Evolutionary conservation across 352 stramenopile genomes (phyloP), one percentile per base, ranked within the genome.

Genomic region (Elongisporangium prolatum): DNA sequence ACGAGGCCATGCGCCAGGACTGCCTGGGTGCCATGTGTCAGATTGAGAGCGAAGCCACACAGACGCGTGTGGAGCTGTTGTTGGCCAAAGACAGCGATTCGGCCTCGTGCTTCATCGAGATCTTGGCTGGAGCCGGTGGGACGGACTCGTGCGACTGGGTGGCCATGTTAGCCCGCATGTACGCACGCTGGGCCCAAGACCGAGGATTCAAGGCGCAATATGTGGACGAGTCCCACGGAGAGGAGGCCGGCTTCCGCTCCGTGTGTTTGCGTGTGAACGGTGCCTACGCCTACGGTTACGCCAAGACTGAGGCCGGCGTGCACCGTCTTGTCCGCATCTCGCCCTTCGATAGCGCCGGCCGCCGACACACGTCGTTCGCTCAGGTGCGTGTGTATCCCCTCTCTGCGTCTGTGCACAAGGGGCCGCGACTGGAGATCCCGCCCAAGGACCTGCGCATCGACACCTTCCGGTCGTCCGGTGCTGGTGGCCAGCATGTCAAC

Each of bases 91-190:
- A 81, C 28, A 87, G 75, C 47, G 84, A 90, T 38, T 34, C 68
- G 22, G 68, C 73, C 20, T 84, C 79, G 40, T 93, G 84, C 61
- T 93, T 91, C 54, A 48, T 93, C 18, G 84, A 93, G 65, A 90
- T 91, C 48, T 77, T 89, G 63, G 84, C 81, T 3, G 84, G 84
- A n/a, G 84, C 84, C 21, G 81, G 97, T 56, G 97, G 97, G 16
- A 98, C 88, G 0, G 97, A 99, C 71, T 96, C 89, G 54, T 97
- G 91, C 53, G 97, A 99, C 72, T 99, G 96, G 96, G 95, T 96
- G 6, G 78, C 79, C 17, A 98, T 98, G 78, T 70, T 99, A 20
- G 75, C 92, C 53, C 83, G 92, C 48, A 99, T 99, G 97, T 99
- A 99, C 69, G 63, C 73, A 49, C 78, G 93, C 2, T 91, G 77